Evolutionary conservation across 225 moss, liverwort and hornwort species (phyloP).

Genomic region (Pseudoscleropodium purum): DNA sequence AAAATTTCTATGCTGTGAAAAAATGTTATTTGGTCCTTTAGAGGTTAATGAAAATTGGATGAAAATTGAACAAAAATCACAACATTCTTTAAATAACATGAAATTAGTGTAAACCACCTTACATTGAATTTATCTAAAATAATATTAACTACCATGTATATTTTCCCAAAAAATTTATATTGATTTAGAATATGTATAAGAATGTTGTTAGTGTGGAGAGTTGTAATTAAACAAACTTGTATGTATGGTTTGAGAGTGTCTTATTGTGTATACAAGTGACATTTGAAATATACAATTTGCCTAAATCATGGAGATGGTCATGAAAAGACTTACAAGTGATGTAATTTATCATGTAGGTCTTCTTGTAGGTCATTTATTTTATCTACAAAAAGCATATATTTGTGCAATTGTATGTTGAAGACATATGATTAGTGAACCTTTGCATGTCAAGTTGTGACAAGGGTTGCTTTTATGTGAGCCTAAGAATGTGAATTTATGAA

Average conservation of each 20-base stretch:
- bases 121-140: neutral
- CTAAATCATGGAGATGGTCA: neutral
- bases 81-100: neutral
- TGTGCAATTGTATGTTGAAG: neutral
- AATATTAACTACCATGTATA: neutral
- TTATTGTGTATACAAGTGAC: neutral
- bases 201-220: fast-evolving
- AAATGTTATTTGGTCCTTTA: no score
- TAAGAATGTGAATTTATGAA: no score
- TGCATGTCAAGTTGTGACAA: no score
- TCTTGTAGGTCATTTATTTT: neutral
- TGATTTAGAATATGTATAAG: neutral
- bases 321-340: neutral
- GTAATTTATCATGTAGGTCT: fast-evolving
- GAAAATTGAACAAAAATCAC: no score
- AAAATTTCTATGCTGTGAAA: no score
- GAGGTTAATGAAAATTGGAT: no score
- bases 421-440: no score
- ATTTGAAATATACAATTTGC: neutral
- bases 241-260: neutral
- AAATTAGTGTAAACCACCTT: fast-evolving
- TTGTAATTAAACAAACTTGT: neutral
- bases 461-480: no score
- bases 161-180: neutral
- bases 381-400: neutral